A percentile compares a stretch with the other conserved stretches of the same genome.
These are phyloP conservation scores for Phytophthora sp. DNA, from an alignment of 352 stramenopile genomes.

Conservation along the genomic window DNA sequence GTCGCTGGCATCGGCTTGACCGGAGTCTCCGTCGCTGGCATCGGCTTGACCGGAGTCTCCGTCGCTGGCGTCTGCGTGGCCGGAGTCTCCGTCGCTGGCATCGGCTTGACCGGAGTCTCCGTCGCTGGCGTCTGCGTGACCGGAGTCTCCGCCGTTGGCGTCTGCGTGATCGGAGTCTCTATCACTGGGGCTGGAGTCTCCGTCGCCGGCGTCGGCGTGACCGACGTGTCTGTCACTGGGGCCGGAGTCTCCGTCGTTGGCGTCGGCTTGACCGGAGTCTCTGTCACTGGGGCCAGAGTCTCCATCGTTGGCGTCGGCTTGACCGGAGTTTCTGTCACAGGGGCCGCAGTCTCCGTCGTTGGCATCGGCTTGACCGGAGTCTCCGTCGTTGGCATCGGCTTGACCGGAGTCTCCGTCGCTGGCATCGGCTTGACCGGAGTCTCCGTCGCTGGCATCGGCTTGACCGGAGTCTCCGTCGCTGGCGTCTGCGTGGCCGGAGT, in stretches of 20 bases:
- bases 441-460: too few species aligned
- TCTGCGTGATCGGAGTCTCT: not conserved
- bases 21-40: not conserved
- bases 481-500: not conserved
- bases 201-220: not conserved
- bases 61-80: not conserved
- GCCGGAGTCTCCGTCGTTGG: not conserved
- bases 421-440: too few species aligned
- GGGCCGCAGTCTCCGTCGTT: too few species aligned
- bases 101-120: not conserved
- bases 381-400: too few species aligned
- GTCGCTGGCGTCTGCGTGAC: slow-evolving; percentile 1
- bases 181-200: not conserved
- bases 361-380: too few species aligned
- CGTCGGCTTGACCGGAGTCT: not conserved
- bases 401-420: too few species aligned
- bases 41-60: not conserved
- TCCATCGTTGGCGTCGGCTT: not conserved
- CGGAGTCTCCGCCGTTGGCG: slow-evolving; percentile 2
- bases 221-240: too few species aligned
- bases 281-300: slow-evolving; percentile 5
- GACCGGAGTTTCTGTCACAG: too few species aligned
- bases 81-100: not conserved
- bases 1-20: not conserved
- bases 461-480: too few species aligned